Percentiles rank a stretch among this genome's conserved stretches.
Evolutionary conservation across 805 yeast species (phyloP).

Genomic region (Groenewaldozyma tartarivorans): DNA sequence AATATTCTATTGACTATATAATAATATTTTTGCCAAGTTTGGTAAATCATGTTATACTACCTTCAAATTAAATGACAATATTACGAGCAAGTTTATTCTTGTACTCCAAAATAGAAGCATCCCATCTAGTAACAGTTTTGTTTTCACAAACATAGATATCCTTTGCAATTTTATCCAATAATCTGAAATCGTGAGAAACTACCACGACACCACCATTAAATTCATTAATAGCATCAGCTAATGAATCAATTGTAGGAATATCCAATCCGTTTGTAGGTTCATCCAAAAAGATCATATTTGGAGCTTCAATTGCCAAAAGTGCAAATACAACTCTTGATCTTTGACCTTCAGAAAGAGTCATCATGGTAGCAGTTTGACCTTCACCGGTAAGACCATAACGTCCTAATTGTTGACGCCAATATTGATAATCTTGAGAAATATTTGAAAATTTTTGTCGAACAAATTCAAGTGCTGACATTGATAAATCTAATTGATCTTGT

Average conservation of each 20-base stretch:
- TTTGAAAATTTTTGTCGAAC: slow-evolving; percentile 87
- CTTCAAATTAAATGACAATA: slow-evolving; percentile 33
- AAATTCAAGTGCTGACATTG: slow-evolving; percentile 91
- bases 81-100: slow-evolving; percentile 90
- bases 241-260: slow-evolving; percentile 94
- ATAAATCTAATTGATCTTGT: slow-evolving; percentile 92
- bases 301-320: slow-evolving; percentile 85
- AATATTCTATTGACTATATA: background rate
- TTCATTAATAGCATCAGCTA: slow-evolving; percentile 90
- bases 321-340: slow-evolving; percentile 98
- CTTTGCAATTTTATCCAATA: slow-evolving; percentile 93
- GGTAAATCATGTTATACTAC: too few relatives aligned
- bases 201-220: slow-evolving; percentile 98
- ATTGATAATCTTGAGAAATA: slow-evolving; percentile 95
- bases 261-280: slow-evolving; percentile 99
- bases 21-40: too few relatives aligned
- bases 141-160: slow-evolving; percentile 95
- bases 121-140: slow-evolving; percentile 95
- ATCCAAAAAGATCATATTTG: slow-evolving; percentile 89
- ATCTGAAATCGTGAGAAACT: slow-evolving; percentile 97
- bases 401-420: slow-evolving; percentile 91
- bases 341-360: slow-evolving; percentile 97
- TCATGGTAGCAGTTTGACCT: slow-evolving; percentile 98
- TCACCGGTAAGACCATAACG: slow-evolving; percentile 98
- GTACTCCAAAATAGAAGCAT: slow-evolving; percentile 81